A percentile compares a stretch with the other conserved stretches of the same genome.
Conservation (phyloP, 805 yeast species). For the Candida takata region DNA sequence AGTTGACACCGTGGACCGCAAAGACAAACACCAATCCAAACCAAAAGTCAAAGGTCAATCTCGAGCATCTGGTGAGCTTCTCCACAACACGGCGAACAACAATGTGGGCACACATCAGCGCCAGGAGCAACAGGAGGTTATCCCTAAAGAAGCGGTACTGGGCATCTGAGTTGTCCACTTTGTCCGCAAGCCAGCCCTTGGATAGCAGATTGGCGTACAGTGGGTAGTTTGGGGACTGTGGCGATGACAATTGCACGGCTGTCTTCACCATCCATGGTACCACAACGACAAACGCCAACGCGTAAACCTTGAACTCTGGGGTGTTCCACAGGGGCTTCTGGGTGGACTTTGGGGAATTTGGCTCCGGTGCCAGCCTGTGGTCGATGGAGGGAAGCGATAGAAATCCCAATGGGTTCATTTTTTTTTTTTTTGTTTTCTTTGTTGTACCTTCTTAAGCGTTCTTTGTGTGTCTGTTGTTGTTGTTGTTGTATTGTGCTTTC, state of each 20-base stretch:
- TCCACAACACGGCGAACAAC: conserved; percentile 34
- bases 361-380: conserved; percentile 27
- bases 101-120: conserved; percentile 49
- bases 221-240: conserved; percentile 65
- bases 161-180: conserved; percentile 86
- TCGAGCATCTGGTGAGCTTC: conserved; percentile 20
- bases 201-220: conserved; percentile 53
- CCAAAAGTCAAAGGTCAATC: conserved; percentile 60
- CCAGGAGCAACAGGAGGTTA: conserved; percentile 59
- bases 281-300: conserved; percentile 51
- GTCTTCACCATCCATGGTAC: conserved; percentile 81
- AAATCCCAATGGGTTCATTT: conserved; percentile 7
- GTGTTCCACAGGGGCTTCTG: conserved; percentile 62
- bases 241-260: conserved; percentile 75
- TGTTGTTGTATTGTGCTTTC: too few relatives aligned
- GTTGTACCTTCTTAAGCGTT: not conserved
- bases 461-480: not conserved
- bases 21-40: conserved; percentile 65
- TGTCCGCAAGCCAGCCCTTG: conserved; percentile 87
- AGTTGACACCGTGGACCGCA: conserved; percentile 76
- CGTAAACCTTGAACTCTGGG: conserved; percentile 65
- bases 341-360: conserved; percentile 8
- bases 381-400: conserved; percentile 37
- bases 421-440: not conserved
- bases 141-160: conserved; percentile 87